Evolutionary conservation across 208 protist species (phyloP).

Genomic region (Phytomonas francai): DNA sequence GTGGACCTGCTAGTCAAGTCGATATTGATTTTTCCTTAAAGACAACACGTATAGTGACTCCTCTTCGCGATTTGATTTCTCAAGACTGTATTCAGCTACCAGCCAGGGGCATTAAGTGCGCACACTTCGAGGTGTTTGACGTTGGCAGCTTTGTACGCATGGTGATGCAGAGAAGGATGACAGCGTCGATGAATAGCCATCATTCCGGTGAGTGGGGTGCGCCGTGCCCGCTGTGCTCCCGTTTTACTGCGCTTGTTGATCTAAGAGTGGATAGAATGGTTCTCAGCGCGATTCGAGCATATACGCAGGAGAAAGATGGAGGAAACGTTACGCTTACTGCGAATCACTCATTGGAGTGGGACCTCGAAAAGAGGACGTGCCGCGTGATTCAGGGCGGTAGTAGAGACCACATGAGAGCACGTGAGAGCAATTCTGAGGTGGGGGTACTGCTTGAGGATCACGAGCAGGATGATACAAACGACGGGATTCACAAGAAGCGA

Average conservation of each 20-base stretch:
- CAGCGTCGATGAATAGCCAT: conserved; percentile 13
- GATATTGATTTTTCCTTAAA: conserved; percentile 16
- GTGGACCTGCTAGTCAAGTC: too few species aligned
- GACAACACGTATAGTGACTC: conserved; percentile 27
- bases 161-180: conserved; percentile 23
- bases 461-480: conserved; percentile 6
- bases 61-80: conserved; percentile 63
- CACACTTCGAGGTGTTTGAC: conserved; percentile 76
- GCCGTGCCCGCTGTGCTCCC: conserved; percentile 47
- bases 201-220: conserved; percentile 8
- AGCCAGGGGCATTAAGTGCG: conserved; percentile 39
- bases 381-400: background rate
- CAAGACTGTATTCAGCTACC: conserved; percentile 40
- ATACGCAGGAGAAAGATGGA: conserved; percentile 1
- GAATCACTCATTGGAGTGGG: conserved; percentile 29
- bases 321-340: background rate
- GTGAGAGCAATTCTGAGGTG: background rate
- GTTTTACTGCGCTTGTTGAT: conserved; percentile 17
- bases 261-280: conserved; percentile 42
- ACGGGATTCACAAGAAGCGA: conserved; percentile 21
- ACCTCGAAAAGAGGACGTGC: conserved; percentile 16
- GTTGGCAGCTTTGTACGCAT: conserved; percentile 47
- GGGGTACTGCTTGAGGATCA: background rate
- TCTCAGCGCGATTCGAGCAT: conserved; percentile 24
- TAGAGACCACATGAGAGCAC: background rate